These are phyloP conservation scores for Serendipita vermifera DNA, from an alignment of 768 basidiomycete species.

Conservation along the genomic window DNA sequence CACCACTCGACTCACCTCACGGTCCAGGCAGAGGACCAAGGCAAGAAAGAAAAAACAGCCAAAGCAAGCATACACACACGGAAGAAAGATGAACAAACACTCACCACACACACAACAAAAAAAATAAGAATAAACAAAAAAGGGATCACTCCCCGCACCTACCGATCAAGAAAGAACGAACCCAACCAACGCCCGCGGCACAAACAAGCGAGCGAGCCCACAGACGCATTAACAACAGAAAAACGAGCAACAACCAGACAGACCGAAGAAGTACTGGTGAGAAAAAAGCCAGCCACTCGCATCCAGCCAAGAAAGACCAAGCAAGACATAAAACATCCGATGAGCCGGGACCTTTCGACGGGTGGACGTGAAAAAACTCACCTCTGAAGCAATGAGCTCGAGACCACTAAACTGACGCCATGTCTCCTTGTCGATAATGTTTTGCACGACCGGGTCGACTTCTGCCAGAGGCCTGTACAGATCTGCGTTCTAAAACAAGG, in stretches of 20 bases:
- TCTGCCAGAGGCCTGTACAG: conserved; percentile 81
- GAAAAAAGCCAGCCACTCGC: conserved; percentile 96
- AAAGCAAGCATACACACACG: conserved; percentile 49
- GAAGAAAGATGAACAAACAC: conserved; percentile 99
- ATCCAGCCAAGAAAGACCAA: conserved; percentile 90
- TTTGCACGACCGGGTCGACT: conserved; percentile 88
- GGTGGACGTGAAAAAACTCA: conserved; percentile 25
- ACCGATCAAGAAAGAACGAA: conserved; percentile 90
- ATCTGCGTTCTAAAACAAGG: conserved; percentile 65
- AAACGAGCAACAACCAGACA: conserved; percentile 96
- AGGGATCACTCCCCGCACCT: conserved; percentile 13
- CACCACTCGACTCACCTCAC: no score
- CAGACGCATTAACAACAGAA: conserved; percentile 96
- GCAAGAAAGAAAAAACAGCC: not conserved
- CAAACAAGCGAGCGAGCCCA: conserved; percentile 89
- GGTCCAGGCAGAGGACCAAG: no score
- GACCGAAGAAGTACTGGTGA: conserved; percentile 99
- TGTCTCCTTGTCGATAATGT: conserved; percentile 98
- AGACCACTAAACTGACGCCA: conserved; percentile 97
- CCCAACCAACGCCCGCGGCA: conserved; percentile 91
- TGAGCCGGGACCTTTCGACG: not conserved
- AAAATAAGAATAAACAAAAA: not conserved
- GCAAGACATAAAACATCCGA: conserved; percentile 42
- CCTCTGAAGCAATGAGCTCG: conserved; percentile 98
- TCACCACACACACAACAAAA: conserved; percentile 56